Base-by-base conservation (phyloP, 768 basidiomycete species). In the Trametes villosa region DNA sequence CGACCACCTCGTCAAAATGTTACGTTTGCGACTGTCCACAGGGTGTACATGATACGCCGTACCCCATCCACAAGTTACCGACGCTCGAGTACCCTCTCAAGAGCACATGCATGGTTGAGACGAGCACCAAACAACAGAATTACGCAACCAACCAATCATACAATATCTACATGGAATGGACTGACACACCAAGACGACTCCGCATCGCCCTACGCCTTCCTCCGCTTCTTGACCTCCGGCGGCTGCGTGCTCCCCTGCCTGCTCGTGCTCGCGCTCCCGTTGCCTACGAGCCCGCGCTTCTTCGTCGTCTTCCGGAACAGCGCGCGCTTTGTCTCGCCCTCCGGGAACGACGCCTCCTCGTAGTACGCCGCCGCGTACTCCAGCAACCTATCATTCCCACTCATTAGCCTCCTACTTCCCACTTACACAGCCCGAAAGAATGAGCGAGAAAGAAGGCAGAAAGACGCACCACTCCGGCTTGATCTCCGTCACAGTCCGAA, bases 401-500 rank as follows among this genome's bases (percentile, higher is more conserved):
- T 20, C 17, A 31, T 45, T 15, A 38, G 29, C 38, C 13, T 4
- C 34, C n/a, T 13, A 0, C 29, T 20, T n/a, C 26, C n/a, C n/a
- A n/a, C n/a, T 6, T 2, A 40, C 18, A 22, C 36, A 44, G 9
- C 13, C 4, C 33, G 11, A 66, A 8, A 46, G 34, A 29, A 24
- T 17, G 52, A 44, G 30, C 5, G 4, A 42, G 1, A 15, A 17
- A 30, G 6, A 6, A 40, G 46, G 31, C 26, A 22, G 15, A 11
- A 9, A 76, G 12, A 45, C 81, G 44, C 70, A 92, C 94, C 97
- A 98, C 68, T 96, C 94, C 2, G 89, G 82, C 69, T 83, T 80
- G 56, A 96, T 83, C 54, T 94, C 93, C 0, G 95, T 88, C 20
- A 96, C 93, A 0, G 92, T 96, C 29, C 97, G 87, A 70, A 99